A percentile compares a stretch with the other conserved stretches of the same genome.
Evolutionary conservation across 345 rosid genomes (phyloP).

Genomic region (Pugionium dolabratum): DNA sequence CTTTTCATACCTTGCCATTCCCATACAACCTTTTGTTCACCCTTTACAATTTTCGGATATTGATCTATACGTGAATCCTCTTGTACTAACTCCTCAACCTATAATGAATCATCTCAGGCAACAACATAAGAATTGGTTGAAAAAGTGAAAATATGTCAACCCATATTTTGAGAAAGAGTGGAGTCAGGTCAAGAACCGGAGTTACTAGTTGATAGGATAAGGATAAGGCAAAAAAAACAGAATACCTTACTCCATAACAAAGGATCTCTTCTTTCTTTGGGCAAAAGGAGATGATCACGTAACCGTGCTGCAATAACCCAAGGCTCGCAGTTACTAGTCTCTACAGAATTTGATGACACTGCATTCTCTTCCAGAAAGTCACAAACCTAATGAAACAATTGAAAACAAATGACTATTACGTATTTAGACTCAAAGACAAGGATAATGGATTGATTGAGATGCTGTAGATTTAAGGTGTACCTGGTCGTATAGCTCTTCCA

Average conservation of each 20-base stretch:
- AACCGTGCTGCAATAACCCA: constrained; percentile 85
- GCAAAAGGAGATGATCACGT: constrained; percentile 83
- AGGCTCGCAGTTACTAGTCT: constrained; percentile 54
- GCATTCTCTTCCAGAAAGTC: constrained; percentile 91
- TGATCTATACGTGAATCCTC: constrained; percentile 91
- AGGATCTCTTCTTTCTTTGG: constrained; percentile 84
- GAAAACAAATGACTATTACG: background rate
- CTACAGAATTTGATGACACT: constrained; percentile 48
- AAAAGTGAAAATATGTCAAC: no score
- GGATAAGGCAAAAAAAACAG: background rate
- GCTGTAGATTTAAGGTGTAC: constrained; percentile 37
- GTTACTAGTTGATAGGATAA: background rate
- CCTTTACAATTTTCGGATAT: constrained; percentile 76
- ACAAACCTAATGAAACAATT: constrained; percentile 57
- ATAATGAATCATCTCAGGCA: constrained; percentile 20
- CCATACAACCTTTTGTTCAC: constrained; percentile 93
- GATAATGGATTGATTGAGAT: background rate
- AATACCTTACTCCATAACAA: constrained; percentile 78
- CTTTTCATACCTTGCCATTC: constrained; percentile 85
- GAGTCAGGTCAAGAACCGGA: background rate
- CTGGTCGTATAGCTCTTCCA: constrained; percentile 71
- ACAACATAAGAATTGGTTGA: background rate
- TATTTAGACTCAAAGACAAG: background rate
- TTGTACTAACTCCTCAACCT: constrained; percentile 84
- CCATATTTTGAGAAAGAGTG: background rate